Evolutionary conservation across 1,284 basidiomycete species (phyloP).

Genomic region (Cryptococcus sp.): DNA sequence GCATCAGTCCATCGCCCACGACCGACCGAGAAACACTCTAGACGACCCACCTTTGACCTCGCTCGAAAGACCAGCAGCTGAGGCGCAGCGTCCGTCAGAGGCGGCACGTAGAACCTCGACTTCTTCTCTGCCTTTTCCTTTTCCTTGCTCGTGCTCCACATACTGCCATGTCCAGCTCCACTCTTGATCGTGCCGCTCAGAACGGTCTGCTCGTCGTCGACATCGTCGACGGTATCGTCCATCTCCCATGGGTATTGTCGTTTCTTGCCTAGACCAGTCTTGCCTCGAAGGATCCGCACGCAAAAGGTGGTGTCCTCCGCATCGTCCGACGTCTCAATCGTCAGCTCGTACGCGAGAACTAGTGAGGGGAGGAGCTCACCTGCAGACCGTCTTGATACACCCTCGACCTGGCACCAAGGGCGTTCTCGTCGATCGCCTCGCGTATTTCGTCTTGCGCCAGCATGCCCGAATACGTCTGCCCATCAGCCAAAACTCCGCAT

Average conservation of each 20-base stretch:
- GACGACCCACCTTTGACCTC: conserved; percentile 38
- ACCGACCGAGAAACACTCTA: neutral
- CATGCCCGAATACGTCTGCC: conserved; percentile 40
- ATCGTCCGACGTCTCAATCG: conserved; percentile 27
- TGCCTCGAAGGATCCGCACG: conserved; percentile 20
- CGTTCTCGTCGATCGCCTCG: conserved; percentile 18
- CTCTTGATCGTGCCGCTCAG: neutral
- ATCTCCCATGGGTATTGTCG: conserved; percentile 31
- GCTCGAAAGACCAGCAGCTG: conserved; percentile 37
- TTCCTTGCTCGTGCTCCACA: neutral
- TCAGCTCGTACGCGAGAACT: neutral
- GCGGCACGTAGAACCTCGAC: conserved; percentile 18
- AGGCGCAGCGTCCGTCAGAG: conserved; percentile 24
- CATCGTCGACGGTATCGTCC: conserved; percentile 9
- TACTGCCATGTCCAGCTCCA: neutral
- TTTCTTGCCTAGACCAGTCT: conserved; percentile 22
- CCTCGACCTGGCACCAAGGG: conserved; percentile 22
- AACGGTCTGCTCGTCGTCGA: neutral
- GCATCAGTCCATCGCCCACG: neutral
- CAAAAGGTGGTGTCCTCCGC: conserved; percentile 43
- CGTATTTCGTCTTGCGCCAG: conserved; percentile 39
- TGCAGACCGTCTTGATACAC: conserved; percentile 45
- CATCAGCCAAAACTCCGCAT: neutral
- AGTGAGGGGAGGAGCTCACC: no score
- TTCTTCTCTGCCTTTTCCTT: neutral